phyloP scores from a whole-genome alignment of 2,329 filamentous ascomycete species.

The Phyllosticta paracitricarpa region DNA sequence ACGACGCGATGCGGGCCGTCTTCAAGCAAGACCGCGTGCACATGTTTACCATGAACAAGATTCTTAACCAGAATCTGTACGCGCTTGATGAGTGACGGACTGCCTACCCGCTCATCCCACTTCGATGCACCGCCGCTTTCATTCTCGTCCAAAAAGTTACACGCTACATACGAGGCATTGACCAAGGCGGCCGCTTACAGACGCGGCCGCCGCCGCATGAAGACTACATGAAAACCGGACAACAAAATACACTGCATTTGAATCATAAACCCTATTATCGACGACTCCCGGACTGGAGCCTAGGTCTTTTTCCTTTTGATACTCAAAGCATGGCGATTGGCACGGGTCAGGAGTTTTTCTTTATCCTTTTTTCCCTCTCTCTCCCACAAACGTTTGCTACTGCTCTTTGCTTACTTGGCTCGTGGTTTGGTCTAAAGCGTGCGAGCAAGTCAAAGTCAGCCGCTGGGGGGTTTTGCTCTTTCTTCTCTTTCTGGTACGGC shows the following conservation, averaged over 20 bases:
- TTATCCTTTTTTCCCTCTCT: neutral
- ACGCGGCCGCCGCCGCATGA: neutral
- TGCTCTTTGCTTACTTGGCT: neutral
- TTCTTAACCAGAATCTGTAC: slow-evolving; percentile 82
- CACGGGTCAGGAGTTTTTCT: slow-evolving; percentile 5
- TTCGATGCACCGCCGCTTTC: neutral
- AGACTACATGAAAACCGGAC: neutral
- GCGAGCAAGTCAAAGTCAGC: too few species aligned
- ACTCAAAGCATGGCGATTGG: slow-evolving; percentile 8
- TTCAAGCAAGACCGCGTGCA: slow-evolving; percentile 88
- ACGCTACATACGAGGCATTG: neutral
- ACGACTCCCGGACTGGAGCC: neutral
- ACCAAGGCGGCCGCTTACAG: neutral
- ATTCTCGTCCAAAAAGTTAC: neutral
- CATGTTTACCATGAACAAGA: slow-evolving; percentile 99
- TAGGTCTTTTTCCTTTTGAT: neutral
- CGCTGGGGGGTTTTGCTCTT: neutral
- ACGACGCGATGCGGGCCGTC: slow-evolving; percentile 80
- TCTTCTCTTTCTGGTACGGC: neutral
- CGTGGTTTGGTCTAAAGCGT: neutral
- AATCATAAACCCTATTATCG: neutral
- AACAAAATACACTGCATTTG: neutral
- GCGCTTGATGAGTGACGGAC: slow-evolving; percentile 57
- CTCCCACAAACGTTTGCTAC: neutral
- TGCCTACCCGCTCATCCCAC: neutral